Conservation (phyloP, 129 eudicot genomes). For the Artemisia annua region DNA sequence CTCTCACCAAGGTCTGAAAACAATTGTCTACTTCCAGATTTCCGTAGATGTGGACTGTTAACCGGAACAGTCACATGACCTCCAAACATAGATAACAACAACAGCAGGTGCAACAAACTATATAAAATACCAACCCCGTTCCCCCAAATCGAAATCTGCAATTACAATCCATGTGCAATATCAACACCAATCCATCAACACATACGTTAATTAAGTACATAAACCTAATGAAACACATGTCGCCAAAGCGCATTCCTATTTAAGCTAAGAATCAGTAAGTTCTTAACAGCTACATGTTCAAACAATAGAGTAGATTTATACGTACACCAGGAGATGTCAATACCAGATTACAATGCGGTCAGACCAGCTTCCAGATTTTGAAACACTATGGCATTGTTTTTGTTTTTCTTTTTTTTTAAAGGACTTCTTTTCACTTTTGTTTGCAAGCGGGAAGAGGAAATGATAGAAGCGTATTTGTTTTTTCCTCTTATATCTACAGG, state of each 20-base stretch:
- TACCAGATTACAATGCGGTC: no score
- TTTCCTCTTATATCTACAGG: no score
- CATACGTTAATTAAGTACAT: not conserved
- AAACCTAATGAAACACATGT: conserved; percentile 4
- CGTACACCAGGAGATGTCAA: not conserved
- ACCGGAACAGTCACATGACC: conserved; percentile 62
- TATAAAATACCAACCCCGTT: conserved; percentile 7
- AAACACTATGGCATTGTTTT: no score
- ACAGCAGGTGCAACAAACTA: conserved; percentile 19
- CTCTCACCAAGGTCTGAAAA: conserved; percentile 71
- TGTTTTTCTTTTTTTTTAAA: no score
- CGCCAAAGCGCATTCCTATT: conserved; percentile 4
- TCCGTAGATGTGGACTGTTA: conserved; percentile 93
- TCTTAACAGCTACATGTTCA: conserved; percentile 11
- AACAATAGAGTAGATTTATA: conserved; percentile 1
- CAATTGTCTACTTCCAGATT: conserved; percentile 85
- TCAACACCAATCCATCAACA: conserved; percentile 16
- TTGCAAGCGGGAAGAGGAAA: no score
- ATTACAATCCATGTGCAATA: conserved; percentile 21
- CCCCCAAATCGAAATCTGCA: conserved; percentile 29
- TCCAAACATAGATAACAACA: conserved; percentile 87
- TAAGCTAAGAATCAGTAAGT: not conserved
- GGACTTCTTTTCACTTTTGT: no score
- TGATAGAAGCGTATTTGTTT: no score
- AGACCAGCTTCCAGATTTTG: no score